Evolutionary conservation across 306 rosid genomes (phyloP), one percentile per base, ranked within the genome.

Genomic region (Erythrophleum fordii): DNA sequence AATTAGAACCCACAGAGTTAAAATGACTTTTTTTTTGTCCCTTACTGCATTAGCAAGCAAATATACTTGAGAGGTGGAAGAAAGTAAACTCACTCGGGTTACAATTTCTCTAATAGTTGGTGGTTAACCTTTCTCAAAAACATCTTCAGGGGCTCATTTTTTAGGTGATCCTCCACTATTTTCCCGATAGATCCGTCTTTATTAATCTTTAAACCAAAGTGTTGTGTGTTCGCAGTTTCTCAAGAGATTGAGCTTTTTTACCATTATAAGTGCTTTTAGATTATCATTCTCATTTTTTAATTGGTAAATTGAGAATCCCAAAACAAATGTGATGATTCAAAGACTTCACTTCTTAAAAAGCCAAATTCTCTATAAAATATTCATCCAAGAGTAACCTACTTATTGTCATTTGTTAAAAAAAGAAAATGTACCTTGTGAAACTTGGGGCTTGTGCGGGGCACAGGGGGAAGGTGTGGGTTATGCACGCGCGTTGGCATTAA

Each of bases 401-500:
- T 5, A 28, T 26, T 1, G 37, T 13, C 10, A 59, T 59, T 11
- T 59, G 37, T 26, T 18, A 59, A 59, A 59, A 59, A 25, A 31
- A 12, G n/a, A 25, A 45, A 58, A 58, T 3, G 18, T 58, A 23
- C 14, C 35, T 58, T 45, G 49, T 11, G 49, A 11, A 45, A 45
- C 49, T 1, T 12, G 65, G 35, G 34, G 34, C 8, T 37, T 37
- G 42, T 37, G 42, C 42, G 8, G 42, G 42, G 8, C 42, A 37
- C 16, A 58, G 11, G 8, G 34, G 11, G 64, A 31, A 17, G 23
- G 34, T 25, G 7, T 11, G 11, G 20, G 34, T 8, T 0, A 4
- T 71, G 73, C 73, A 67, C 51, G 71, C 71, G 51, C 71, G 46
- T 26, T 68, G 22, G 80, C 42, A 75, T 71, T 70, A 79, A 71